These are phyloP conservation scores for Teratosphaeria nubilosa DNA, from an alignment of 2,329 filamentous ascomycete genomes.

Conservation along the genomic window DNA sequence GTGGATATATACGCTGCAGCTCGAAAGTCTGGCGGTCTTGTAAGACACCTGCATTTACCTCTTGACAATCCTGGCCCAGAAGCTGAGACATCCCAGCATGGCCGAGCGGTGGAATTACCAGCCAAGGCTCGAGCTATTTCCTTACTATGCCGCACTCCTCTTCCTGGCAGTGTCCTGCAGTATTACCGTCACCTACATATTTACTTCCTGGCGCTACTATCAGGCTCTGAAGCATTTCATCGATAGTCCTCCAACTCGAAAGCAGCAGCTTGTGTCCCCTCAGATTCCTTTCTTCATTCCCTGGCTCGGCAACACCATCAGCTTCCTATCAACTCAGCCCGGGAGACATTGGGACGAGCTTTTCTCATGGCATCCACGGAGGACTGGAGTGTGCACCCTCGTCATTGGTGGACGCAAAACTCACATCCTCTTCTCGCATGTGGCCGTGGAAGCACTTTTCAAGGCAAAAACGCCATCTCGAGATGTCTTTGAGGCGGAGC, in stretches of 20 bases:
- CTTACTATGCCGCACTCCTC: slow-evolving; percentile 8
- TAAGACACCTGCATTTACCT: no score
- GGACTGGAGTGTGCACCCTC: slow-evolving; percentile 19
- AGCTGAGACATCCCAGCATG: background rate
- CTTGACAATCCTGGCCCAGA: no score
- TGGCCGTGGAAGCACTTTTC: slow-evolving; percentile 20
- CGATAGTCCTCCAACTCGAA: slow-evolving; percentile 1
- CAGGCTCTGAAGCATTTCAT: slow-evolving; percentile 7
- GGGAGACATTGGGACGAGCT: slow-evolving; percentile 17
- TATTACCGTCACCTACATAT: slow-evolving; percentile 8
- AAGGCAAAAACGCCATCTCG: slow-evolving; percentile 13
- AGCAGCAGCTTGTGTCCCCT: slow-evolving; percentile 11
- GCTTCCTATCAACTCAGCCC: slow-evolving; percentile 17
- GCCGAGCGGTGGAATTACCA: background rate
- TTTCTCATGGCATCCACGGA: slow-evolving; percentile 18
- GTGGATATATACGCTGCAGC: no score
- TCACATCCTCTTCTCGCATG: slow-evolving; percentile 17
- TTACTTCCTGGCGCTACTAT: slow-evolving; percentile 16
- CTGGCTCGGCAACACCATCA: slow-evolving; percentile 19
- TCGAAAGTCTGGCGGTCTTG: no score
- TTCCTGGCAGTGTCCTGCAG: slow-evolving; percentile 6
- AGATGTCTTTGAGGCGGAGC: slow-evolving; percentile 18
- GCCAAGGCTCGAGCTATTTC: background rate
- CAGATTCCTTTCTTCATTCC: slow-evolving; percentile 22
- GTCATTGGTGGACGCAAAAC: slow-evolving; percentile 19